Base-by-base conservation (phyloP, 768 basidiomycete species). In the Hygrophorus russula region DNA sequence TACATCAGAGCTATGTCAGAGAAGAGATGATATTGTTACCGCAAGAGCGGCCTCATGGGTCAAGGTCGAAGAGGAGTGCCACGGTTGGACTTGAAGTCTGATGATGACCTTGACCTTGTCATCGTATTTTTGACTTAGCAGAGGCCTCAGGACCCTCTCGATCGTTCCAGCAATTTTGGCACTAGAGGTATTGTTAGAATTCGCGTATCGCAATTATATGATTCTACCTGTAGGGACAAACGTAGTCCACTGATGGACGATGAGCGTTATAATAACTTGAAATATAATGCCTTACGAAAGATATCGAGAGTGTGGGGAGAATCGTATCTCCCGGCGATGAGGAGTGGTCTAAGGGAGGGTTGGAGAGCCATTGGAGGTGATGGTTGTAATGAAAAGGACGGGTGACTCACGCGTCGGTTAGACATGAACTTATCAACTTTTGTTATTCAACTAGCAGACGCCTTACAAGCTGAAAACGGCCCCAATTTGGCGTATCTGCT, bases 31-130 rank as follows among this genome's bases (percentile, higher is more conserved):
- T 37, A 13, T 4, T 2, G 42, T 36, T 50, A 87, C 87, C 4
- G 90, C 88, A 7, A 94, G 66, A 9, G 71, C 80, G 11, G 89
- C 85, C 62, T 96, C 92, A 49, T 87, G 83, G 2, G 78, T 76
- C 41, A 82, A 69, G 0, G 78, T 85, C 0, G 85, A 85, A n/a
- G 74, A 62, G 0, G 61, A 71, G 52, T 90, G 88, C 88, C 88
- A 89, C 0, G 83, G 81, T 56, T 85, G 82, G 15, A 83, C 79
- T 49, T 83, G 82, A 33, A 69, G 70, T 38, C 84, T 67, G 55
- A 84, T 68, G 55, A 87, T 77, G 31, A 72, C 63, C 61, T 86
- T 86, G 49, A 89, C 76, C 59, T 81, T 83, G 19, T 80, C 82
- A 11, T 64, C 67, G 55, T 85, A 84, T 56, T 71, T 69, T 6